phyloP scores from a whole-genome alignment of 805 yeast genomes.

The Barnettozyma pratensis region DNA sequence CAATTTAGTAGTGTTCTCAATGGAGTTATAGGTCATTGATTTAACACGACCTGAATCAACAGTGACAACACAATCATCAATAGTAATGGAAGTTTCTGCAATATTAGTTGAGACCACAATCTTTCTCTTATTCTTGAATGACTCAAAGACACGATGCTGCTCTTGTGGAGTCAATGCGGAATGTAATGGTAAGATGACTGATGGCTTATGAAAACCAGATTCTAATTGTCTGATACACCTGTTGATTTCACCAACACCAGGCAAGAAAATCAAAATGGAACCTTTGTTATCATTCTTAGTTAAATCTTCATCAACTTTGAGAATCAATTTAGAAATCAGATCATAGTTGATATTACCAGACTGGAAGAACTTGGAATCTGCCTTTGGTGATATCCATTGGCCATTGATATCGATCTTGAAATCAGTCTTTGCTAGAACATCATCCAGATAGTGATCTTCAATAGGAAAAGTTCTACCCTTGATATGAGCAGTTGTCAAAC shows the following conservation, averaged over 20 bases:
- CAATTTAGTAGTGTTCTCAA: conserved; percentile 61
- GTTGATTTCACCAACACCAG: conserved; percentile 87
- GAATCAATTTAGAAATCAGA: conserved; percentile 53
- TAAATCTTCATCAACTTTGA: conserved; percentile 47
- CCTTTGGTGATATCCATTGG: conserved; percentile 46
- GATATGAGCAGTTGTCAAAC: conserved; percentile 68
- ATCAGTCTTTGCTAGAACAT: conserved; percentile 50
- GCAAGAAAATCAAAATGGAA: conserved; percentile 78
- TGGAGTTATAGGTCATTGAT: conserved; percentile 64
- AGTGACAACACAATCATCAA: conserved; percentile 90
- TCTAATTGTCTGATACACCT: conserved; percentile 46
- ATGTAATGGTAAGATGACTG: conserved; percentile 68
- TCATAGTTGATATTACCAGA: conserved; percentile 72
- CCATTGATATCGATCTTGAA: conserved; percentile 45
- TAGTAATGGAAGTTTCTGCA: conserved; percentile 96
- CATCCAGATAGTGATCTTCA: conserved; percentile 66
- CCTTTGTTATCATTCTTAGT: conserved; percentile 43
- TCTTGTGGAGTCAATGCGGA: conserved; percentile 82
- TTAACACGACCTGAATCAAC: conserved; percentile 86
- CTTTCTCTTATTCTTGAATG: conserved; percentile 59
- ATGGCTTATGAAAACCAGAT: conserved; percentile 21
- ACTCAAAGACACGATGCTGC: conserved; percentile 68
- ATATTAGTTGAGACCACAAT: conserved; percentile 88
- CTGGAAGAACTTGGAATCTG: conserved; percentile 62
- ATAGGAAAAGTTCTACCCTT: conserved; percentile 95